Conservation (phyloP, 768 basidiomycete genomes). For the Boletus eberwhitei region DNA sequence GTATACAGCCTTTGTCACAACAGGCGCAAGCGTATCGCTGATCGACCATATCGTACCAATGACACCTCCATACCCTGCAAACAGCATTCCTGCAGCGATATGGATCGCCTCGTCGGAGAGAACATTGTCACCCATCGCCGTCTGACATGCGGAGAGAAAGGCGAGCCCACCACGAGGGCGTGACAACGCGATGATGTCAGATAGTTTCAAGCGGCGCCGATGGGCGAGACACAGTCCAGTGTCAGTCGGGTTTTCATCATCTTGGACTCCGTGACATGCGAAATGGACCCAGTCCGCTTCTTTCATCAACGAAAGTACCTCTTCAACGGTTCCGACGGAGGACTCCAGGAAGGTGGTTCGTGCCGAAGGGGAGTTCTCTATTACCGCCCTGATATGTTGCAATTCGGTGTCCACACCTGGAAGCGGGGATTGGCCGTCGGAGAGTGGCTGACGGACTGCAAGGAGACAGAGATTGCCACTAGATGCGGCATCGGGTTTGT, state of each 20-base stretch:
- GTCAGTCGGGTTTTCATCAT: slow-evolving; percentile 9
- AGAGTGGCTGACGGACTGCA: background rate
- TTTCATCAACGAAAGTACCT: background rate
- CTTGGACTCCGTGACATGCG: background rate
- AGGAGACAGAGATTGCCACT: background rate
- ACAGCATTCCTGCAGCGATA: slow-evolving; percentile 40
- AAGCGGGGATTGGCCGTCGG: background rate
- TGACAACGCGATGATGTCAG: slow-evolving; percentile 5
- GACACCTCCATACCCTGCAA: slow-evolving; percentile 31
- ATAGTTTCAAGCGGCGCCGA: background rate
- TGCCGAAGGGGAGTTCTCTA: background rate
- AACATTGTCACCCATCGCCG: slow-evolving; percentile 34
- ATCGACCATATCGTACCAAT: slow-evolving; percentile 47
- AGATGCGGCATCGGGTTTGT: background rate
- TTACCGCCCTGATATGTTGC: background rate
- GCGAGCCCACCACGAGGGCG: slow-evolving; percentile 31
- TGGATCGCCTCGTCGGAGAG: slow-evolving; percentile 39
- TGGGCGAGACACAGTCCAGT: slow-evolving; percentile 22
- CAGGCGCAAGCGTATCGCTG: slow-evolving; percentile 35
- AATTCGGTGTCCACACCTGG: background rate
- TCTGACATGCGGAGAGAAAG: slow-evolving; percentile 48
- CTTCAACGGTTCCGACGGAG: background rate
- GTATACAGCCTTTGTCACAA: slow-evolving; percentile 34
- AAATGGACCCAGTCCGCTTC: background rate
- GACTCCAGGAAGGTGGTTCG: background rate